Base-by-base conservation (phyloP, 2,329 filamentous ascomycete species). In the Pyrenochaeta sp. region DNA sequence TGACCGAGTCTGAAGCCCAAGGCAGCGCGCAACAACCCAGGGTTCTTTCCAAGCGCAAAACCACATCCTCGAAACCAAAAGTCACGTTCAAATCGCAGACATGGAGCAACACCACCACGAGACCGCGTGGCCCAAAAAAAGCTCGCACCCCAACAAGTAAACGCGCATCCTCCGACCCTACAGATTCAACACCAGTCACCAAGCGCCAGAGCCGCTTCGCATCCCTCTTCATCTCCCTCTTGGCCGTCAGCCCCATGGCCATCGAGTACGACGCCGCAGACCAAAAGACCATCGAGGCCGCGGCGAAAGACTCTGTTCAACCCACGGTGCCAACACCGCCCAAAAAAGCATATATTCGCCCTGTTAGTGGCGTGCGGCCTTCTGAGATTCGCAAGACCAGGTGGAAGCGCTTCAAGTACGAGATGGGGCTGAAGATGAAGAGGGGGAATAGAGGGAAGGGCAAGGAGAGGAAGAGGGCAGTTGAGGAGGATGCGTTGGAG, bases 141-240 rank as follows among this genome's bases (percentile, higher is more conserved):
- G n/a, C 29, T 18, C 23, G 14, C 17, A 13, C 26, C 11, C 8
- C 28, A 6, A 20, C 30, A 5, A 32, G 26, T 14, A 37, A 22
- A n/a, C 27, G 20, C 13, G 7, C 30, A 13, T 26, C 43, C 11
- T 35, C 38, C 13, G 13, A 27, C 15, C 20, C 24, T 2, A 7
- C 37, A 19, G 45, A 18, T 31, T 29, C 22, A 26, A 44, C 30
- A 27, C 41, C 44, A 29, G 43, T 39, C 5, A 39, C 43, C 35
- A 53, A 53, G 15, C 48, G 46, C 11, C 51, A 57, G 18, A 50
- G 47, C 13, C 35, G 53, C 7, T 42, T 57, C 4, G 51, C 51
- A 6, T 57, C 53, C 1, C 45, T 59, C 4, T 48, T 57, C n/a
- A 50, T 59, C 11, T 53, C 53, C 2, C 32, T 57, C 13, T 41